These are phyloP conservation scores for Aspergillus hancockii DNA, from an alignment of 495 filamentous ascomycete species.

Conservation along the genomic window DNA sequence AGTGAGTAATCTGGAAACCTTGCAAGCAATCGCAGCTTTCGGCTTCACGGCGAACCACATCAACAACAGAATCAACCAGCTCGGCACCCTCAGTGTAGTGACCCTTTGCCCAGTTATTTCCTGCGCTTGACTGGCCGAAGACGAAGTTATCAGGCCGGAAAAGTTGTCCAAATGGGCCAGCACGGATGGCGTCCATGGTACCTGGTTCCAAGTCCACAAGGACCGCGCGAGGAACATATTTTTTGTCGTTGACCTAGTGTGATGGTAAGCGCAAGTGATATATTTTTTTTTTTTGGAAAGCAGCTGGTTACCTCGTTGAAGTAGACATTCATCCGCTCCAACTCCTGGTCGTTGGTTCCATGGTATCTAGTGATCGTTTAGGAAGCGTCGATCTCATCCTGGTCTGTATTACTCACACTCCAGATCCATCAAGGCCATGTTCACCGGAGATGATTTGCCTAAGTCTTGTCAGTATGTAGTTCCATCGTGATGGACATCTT, in stretches of 20 bases:
- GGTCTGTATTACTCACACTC: slow-evolving; percentile 63
- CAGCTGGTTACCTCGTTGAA: slow-evolving; percentile 87
- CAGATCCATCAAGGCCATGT: slow-evolving; percentile 96
- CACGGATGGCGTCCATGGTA: slow-evolving; percentile 99
- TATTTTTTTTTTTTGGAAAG: not conserved
- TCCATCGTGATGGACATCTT: not conserved
- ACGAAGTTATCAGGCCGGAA: slow-evolving; percentile 99
- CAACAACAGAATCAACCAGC: slow-evolving; percentile 95
- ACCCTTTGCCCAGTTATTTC: slow-evolving; percentile 99
- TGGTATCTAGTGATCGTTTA: slow-evolving; percentile 72
- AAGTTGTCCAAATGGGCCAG: slow-evolving; percentile 97
- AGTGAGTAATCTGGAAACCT: slow-evolving; percentile 99
- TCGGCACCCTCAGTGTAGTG: slow-evolving; percentile 99
- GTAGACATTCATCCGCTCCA: slow-evolving; percentile 99
- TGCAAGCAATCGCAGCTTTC: slow-evolving; percentile 99
- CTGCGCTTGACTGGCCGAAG: slow-evolving; percentile 98
- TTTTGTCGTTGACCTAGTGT: slow-evolving; percentile 83
- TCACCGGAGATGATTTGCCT: slow-evolving; percentile 98
- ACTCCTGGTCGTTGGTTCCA: slow-evolving; percentile 95
- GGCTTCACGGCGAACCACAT: slow-evolving; percentile 98
- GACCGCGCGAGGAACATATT: slow-evolving; percentile 98
- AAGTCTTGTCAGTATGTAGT: slow-evolving; percentile 28
- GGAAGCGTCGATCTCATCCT: not conserved
- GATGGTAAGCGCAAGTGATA: slow-evolving; percentile 20
- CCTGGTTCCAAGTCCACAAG: slow-evolving; percentile 97